Conservation (phyloP, 176 grass and related monocot genomes). For the Sorghum bicolor region DNA sequence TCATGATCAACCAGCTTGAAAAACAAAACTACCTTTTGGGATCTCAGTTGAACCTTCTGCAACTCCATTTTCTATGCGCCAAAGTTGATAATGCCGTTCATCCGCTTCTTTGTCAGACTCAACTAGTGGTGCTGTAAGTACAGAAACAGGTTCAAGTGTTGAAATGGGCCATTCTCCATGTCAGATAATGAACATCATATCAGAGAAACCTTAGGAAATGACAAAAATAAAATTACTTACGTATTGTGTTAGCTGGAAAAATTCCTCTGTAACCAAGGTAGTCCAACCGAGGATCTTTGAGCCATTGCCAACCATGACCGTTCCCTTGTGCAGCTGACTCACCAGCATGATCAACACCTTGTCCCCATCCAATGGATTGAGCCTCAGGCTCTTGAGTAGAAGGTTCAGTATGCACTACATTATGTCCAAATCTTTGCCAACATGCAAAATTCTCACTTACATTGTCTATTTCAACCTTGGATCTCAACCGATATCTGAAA, state of each 20-base stretch:
- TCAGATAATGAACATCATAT: not conserved
- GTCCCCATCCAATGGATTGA: conserved; percentile 81
- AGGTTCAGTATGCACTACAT: conserved; percentile 29
- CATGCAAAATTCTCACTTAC: conserved; percentile 76
- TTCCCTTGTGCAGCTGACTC: conserved; percentile 65
- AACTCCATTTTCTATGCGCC: conserved; percentile 70
- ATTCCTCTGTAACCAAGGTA: conserved; percentile 90
- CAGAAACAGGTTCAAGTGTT: not conserved
- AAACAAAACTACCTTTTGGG: conserved; percentile 63
- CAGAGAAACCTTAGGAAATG: not conserved
- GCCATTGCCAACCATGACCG: conserved; percentile 80
- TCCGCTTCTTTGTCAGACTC: conserved; percentile 82
- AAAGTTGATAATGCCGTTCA: conserved; percentile 78
- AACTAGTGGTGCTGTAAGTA: conserved; percentile 65
- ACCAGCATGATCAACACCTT: conserved; percentile 50
- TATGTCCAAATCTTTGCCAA: conserved; percentile 80
- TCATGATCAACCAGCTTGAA: not conserved
- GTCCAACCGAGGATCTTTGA: conserved; percentile 75
- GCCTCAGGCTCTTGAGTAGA: conserved; percentile 67
- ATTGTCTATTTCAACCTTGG: conserved; percentile 88
- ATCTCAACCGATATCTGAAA: conserved; percentile 57
- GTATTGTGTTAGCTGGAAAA: conserved; percentile 69
- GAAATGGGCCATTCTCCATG: not conserved
- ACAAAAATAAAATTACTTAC: conserved; percentile 34
- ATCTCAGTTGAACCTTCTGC: conserved; percentile 93